Base-by-base conservation (phyloP, 495 filamentous ascomycete species). In the Emericellopsis terricola region DNA sequence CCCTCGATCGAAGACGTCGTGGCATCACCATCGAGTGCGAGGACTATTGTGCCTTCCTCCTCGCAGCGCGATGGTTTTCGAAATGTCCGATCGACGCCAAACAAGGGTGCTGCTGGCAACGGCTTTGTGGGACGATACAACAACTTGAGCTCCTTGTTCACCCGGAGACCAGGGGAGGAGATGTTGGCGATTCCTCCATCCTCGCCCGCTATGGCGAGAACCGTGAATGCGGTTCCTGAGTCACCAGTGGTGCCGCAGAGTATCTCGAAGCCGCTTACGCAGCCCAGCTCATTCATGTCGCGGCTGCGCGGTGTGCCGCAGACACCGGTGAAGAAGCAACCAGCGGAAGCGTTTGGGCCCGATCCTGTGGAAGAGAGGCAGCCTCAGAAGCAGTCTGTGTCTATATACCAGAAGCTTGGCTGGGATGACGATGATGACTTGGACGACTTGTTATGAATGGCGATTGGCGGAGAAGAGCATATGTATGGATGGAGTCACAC, bases 361-460 rank as follows among this genome's bases (percentile, higher is more conserved):
- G n/a, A n/a, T n/a, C n/a, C n/a, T n/a, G n/a, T n/a, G 50, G 35
- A 46, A 26, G 23, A 11, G 23, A 26, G 11, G 23, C 23, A 35
- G 21, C 5, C 33, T 10, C 20, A 40, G 24, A 36, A 34, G 7
- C 49, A 64, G 52, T 52, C 59, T 21, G 11, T 35, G 45, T 60
- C 56, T 13, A 78, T 93, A 30, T 91, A 79, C 47, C 69, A 76
- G 50, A 56, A 59, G 23, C 49, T 89, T 31, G 78, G 83, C 30
- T 82, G 84, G 84, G 76, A 87, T 43, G 74, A 78, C 45, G 69
- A 77, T 26, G 23, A 19, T 21, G 34, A 37, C 24, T 38, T 38
- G 40, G 62, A 71, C 38, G 73, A 66, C 19, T 31, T 37, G 24
- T 23, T 15, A 31, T 31, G 29, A 31, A n/a, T n/a, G n/a, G n/a